Percentiles rank a stretch among this genome's conserved stretches.
phyloP scores from a whole-genome alignment of 1,284 basidiomycete species.

The Tremellales sp. region DNA sequence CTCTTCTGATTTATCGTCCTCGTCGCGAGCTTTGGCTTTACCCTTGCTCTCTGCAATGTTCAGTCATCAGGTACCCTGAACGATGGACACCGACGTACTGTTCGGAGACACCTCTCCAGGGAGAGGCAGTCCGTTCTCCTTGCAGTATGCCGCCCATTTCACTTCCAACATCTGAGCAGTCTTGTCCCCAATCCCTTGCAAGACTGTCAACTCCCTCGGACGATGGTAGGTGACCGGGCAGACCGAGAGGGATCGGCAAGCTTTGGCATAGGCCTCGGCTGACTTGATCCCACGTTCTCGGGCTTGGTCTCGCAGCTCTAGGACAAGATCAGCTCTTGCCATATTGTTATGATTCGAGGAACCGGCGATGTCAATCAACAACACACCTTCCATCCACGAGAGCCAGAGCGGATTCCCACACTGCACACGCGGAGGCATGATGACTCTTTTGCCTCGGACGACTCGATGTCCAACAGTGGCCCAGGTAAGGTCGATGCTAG shows the following conservation, averaged over 20 bases:
- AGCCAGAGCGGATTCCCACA: slow-evolving; percentile 48
- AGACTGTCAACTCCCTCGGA: slow-evolving; percentile 35
- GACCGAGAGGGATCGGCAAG: slow-evolving; percentile 31
- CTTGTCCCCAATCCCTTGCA: slow-evolving; percentile 41
- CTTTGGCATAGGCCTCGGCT: slow-evolving; percentile 38
- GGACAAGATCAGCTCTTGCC: not conserved
- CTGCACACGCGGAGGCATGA: slow-evolving; percentile 9
- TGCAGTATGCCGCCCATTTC: slow-evolving; percentile 33
- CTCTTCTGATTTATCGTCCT: slow-evolving; percentile 2
- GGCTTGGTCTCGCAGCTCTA: slow-evolving; percentile 39
- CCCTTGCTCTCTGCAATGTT: slow-evolving; percentile 4
- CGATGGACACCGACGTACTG: slow-evolving; percentile 4
- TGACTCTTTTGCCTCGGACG: too few relatives aligned
- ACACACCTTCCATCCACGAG: slow-evolving; percentile 43
- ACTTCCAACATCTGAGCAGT: slow-evolving; percentile 35
- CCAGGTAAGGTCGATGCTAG: too few relatives aligned
- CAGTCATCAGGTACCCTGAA: not conserved
- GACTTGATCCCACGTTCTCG: slow-evolving; percentile 35
- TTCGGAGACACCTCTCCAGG: slow-evolving; percentile 21
- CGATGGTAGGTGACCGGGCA: slow-evolving; percentile 40
- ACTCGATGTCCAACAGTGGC: too few relatives aligned
- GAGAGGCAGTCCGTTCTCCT: slow-evolving; percentile 26
- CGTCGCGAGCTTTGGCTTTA: slow-evolving; percentile 11
- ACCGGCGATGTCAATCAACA: too few relatives aligned
- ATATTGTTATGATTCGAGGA: not conserved